phyloP scores from a whole-genome alignment of 2,329 filamentous ascomycete genomes.

The Penicillium hordei region DNA sequence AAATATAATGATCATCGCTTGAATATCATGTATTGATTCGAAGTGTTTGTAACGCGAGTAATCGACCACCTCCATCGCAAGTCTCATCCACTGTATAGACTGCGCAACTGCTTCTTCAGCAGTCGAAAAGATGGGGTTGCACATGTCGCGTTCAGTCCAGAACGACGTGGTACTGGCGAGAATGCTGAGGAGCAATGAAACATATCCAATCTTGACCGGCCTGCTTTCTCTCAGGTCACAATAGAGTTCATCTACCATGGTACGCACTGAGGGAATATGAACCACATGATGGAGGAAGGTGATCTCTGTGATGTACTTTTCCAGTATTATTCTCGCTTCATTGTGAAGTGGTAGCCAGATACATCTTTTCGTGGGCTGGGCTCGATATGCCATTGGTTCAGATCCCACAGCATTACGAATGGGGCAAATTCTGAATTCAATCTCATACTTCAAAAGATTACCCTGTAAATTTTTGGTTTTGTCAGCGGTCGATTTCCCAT shows the following conservation, averaged over 20 bases:
- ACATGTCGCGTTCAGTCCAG: conserved; percentile 29
- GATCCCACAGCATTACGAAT: conserved; percentile 1
- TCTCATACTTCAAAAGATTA: conserved; percentile 2
- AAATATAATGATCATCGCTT: conserved; percentile 37
- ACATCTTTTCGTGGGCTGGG: conserved; percentile 15
- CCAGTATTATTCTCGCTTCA: conserved; percentile 34
- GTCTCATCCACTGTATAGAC: conserved; percentile 32
- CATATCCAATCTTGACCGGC: conserved; percentile 26
- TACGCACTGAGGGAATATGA: conserved; percentile 31
- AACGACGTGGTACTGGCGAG: conserved; percentile 34
- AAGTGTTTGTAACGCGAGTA: conserved; percentile 25
- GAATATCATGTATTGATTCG: conserved; percentile 38
- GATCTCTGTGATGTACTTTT: conserved; percentile 36
- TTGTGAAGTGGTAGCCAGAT: conserved; percentile 38
- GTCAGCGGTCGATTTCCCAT: background rate
- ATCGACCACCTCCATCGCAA: conserved; percentile 35
- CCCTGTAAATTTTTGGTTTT: background rate
- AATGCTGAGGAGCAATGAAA: conserved; percentile 35
- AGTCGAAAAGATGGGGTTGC: conserved; percentile 15
- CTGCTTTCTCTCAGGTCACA: conserved; percentile 18
- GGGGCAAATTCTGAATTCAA: conserved; percentile 17
- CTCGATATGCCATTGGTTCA: background rate
- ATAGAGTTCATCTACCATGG: conserved; percentile 33
- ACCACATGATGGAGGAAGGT: conserved; percentile 39
- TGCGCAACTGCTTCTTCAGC: conserved; percentile 30